Evolutionary conservation across 1,284 basidiomycete species (phyloP).

Genomic region (Anthracocystis walkeri): DNA sequence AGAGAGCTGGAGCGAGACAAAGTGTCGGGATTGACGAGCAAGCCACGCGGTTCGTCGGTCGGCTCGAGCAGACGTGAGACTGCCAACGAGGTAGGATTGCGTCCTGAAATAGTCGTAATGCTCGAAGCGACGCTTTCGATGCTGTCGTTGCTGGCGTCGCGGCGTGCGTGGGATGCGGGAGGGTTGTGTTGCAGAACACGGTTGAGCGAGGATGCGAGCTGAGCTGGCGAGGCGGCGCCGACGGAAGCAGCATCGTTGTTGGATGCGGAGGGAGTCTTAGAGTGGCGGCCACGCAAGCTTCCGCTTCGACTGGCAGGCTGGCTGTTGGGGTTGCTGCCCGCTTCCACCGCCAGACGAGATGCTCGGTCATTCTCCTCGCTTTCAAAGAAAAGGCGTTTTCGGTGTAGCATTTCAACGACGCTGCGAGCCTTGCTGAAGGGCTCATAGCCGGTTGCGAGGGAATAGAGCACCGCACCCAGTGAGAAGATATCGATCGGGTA

Average conservation of each 20-base stretch:
- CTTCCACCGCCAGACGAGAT: constrained; percentile 47
- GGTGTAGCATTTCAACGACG: constrained; percentile 65
- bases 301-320: constrained; percentile 39
- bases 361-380: constrained; percentile 66
- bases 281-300: constrained; percentile 44
- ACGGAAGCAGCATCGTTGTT: not conserved
- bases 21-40: constrained; percentile 22
- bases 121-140: constrained; percentile 57
- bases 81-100: constrained; percentile 26
- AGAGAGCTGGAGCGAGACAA: constrained; percentile 13
- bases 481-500: constrained; percentile 65
- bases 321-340: constrained; percentile 46
- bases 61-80: constrained; percentile 55
- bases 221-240: constrained; percentile 17
- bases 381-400: constrained; percentile 63
- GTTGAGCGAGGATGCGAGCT: constrained; percentile 23
- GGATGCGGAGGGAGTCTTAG: constrained; percentile 2
- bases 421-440: constrained; percentile 60
- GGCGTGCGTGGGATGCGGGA: not conserved
- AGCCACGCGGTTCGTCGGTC: constrained; percentile 32
- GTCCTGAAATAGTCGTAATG: constrained; percentile 54
- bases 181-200: constrained; percentile 15
- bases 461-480: constrained; percentile 65
- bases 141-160: constrained; percentile 57
- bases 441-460: constrained; percentile 62